Base-by-base conservation (phyloP, 2,329 filamentous ascomycete genomes). In the Leptographium lundbergii region DNA sequence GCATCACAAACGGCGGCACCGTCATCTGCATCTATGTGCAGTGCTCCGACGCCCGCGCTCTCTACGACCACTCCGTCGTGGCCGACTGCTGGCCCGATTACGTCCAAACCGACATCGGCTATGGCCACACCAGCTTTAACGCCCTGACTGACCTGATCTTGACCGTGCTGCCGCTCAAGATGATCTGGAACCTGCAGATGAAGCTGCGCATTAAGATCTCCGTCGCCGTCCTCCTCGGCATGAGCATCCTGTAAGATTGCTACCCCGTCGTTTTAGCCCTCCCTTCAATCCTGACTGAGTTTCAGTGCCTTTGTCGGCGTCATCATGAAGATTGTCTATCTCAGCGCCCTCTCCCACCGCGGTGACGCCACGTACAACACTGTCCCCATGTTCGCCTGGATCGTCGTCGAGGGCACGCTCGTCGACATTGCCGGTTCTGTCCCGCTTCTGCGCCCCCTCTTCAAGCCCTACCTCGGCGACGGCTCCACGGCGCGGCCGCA, bases 101-200 rank as follows among this genome's bases (percentile, higher is more conserved):
- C 56, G 48, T 52, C 29, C 56, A 57, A 47, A 57, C 56, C n/a
- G 27, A 57, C 47, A 52, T 57, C 14, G 56, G 56, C 56, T 57
- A 57, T 22, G 56, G 27, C 22, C 56, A 57, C 48, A 57, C 47
- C 13, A 27, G 29, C 56, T 57, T 50, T 17, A 57, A 57, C 34
- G 56, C 25, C 29, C 56, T 57, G n/a, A 57, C 56, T n/a, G 56
- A 57, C 56, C 47, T 57, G n/a, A 36, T 57, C 32, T 29, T 57
- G 27, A 53, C 56, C 32, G 32, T 27, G 32, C n/a, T 57, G 14
- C 56, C 56, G 11, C 22, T 57, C 22, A 10, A 6, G 22, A 52
- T 57, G 27, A 57, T 57, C 56, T 57, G 56, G 56, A 50, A 57
- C 48, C 48, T 57, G 60, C 57, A 55, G 60, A 61, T 48, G 60